Evolutionary conservation across 495 filamentous ascomycete genomes (phyloP).

Genomic region (Cetradonia linearis): DNA sequence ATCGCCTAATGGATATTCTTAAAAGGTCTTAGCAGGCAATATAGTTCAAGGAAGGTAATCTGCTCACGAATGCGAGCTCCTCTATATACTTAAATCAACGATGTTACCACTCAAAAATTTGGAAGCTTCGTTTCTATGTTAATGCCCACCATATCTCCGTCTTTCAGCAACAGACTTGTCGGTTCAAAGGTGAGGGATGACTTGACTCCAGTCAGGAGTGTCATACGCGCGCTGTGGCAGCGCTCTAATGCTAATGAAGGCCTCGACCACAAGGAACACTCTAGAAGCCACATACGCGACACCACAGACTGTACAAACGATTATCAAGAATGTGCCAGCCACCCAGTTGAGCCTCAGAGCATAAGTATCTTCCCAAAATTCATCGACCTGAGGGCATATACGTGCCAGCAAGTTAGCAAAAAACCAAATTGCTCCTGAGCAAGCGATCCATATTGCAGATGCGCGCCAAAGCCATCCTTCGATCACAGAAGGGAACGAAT

Average conservation of each 20-base stretch:
- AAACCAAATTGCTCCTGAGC: conserved; percentile 11
- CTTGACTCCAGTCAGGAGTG: conserved; percentile 25
- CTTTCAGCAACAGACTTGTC: no score
- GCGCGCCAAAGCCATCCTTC: conserved; percentile 29
- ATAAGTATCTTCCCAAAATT: conserved; percentile 4
- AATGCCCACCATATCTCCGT: no score
- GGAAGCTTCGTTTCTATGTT: no score
- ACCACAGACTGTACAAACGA: conserved; percentile 16
- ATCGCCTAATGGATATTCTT: no score
- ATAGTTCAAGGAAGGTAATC: no score
- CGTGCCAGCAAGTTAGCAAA: conserved; percentile 10
- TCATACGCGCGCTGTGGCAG: conserved; percentile 28
- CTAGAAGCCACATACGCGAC: conserved; percentile 24
- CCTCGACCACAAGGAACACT: conserved; percentile 29
- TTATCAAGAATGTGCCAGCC: conserved; percentile 3
- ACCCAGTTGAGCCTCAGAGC: neutral
- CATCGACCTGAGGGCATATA: conserved; percentile 4
- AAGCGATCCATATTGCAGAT: conserved; percentile 18
- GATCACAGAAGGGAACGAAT: conserved; percentile 23
- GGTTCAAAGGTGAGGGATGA: conserved; percentile 19
- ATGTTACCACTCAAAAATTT: no score
- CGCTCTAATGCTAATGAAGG: conserved; percentile 29
- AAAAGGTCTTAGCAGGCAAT: no score
- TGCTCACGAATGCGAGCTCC: no score
- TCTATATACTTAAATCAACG: no score